Conservation (phyloP, 1,284 basidiomycete genomes). For the Moniliella sp. region DNA sequence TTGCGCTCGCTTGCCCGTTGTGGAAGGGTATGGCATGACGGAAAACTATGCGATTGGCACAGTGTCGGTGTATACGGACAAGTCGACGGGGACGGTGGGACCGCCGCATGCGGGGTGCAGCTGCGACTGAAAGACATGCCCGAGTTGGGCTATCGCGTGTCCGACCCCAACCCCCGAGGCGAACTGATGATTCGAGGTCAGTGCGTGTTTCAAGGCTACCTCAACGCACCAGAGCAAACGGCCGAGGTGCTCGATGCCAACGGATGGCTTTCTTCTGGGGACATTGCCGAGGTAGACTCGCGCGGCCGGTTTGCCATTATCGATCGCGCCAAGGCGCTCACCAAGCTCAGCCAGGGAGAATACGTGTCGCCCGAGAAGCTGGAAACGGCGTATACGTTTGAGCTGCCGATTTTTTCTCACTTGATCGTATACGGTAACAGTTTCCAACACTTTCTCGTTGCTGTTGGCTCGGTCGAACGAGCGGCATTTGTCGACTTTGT, state of each 20-base stretch:
- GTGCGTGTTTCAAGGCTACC: conserved; percentile 38
- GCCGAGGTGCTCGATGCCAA: conserved; percentile 41
- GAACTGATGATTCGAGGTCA: conserved; percentile 39
- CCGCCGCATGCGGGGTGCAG: conserved; percentile 16
- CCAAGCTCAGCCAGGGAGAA: conserved; percentile 41
- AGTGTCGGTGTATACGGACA: conserved; percentile 15
- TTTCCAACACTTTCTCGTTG: no score
- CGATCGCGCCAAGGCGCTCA: conserved; percentile 55
- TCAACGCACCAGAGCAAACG: conserved; percentile 50
- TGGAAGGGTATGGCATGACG: conserved; percentile 45
- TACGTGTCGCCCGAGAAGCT: conserved; percentile 91
- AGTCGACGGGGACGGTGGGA: conserved; percentile 13
- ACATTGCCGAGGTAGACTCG: conserved; percentile 51
- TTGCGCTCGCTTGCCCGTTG: conserved; percentile 46
- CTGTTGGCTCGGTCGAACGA: no score
- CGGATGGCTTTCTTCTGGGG: conserved; percentile 82
- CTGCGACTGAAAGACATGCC: conserved; percentile 22
- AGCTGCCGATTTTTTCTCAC: conserved; percentile 11
- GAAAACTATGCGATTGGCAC: conserved; percentile 24
- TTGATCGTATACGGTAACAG: conserved; percentile 19
- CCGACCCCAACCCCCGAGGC: conserved; percentile 77
- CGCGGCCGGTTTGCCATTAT: conserved; percentile 66
- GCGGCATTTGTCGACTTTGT: no score
- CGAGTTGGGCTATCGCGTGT: conserved; percentile 63
- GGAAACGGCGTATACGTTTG: conserved; percentile 14